phyloP scores from a whole-genome alignment of 2,329 filamentous ascomycete species.

The Ceratocystis huliohia region DNA sequence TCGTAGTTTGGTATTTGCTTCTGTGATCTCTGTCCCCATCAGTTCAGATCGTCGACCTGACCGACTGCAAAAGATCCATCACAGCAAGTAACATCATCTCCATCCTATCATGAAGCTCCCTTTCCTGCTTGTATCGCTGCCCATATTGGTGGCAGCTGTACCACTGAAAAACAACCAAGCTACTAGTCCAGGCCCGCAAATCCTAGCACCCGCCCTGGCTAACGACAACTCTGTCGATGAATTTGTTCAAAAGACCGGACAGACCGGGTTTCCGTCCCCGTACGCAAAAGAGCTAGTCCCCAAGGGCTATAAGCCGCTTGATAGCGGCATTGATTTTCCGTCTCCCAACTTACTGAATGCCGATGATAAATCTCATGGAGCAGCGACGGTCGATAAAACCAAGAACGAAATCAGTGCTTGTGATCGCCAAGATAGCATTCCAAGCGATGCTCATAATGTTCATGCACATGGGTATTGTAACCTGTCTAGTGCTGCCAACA shows the following conservation, averaged over 20 bases:
- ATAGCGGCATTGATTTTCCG: background rate
- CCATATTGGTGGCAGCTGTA: background rate
- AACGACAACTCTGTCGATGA: background rate
- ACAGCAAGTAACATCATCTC: background rate
- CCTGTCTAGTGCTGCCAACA: background rate
- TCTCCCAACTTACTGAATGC: background rate
- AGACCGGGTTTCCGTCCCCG: background rate
- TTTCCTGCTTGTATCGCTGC: background rate
- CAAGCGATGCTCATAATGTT: background rate
- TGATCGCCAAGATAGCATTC: slow-evolving; percentile 9
- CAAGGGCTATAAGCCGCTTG: background rate
- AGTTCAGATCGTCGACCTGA: background rate
- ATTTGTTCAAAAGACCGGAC: background rate
- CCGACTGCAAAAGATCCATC: background rate
- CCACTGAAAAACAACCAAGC: background rate
- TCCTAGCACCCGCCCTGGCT: background rate
- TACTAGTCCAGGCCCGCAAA: background rate
- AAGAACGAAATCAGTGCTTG: background rate
- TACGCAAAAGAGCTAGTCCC: background rate
- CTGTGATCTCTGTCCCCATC: background rate
- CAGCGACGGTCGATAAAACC: background rate
- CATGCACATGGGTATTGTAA: slow-evolving; percentile 3
- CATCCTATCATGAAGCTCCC: background rate
- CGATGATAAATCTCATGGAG: background rate
- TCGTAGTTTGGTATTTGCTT: background rate